Evolutionary conservation across 441 rosid species (phyloP).

Genomic region (Populus hybrid): DNA sequence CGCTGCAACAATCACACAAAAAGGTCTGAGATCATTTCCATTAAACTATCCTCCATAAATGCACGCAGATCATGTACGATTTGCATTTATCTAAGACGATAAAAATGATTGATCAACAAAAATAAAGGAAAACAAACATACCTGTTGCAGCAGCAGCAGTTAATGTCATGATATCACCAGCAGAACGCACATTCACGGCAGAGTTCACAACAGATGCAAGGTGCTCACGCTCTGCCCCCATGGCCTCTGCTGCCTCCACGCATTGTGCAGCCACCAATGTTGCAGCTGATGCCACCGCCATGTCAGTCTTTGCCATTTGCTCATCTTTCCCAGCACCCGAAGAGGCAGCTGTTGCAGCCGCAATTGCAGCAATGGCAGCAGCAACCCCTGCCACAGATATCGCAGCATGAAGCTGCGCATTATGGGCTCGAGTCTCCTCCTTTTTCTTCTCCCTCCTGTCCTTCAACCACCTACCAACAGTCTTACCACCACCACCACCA

Average conservation of each 20-base stretch:
- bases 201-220: conserved; percentile 75
- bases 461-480: conserved; percentile 87
- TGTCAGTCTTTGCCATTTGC: conserved; percentile 70
- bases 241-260: conserved; percentile 79
- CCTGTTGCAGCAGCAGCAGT: conserved; percentile 97
- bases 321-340: conserved; percentile 71
- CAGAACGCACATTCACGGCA: conserved; percentile 71
- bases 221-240: conserved; percentile 89
- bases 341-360: conserved; percentile 73
- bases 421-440: conserved; percentile 78
- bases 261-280: conserved; percentile 91
- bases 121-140: conserved; percentile 8
- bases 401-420: conserved; percentile 92
- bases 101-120: not conserved
- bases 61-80: not conserved
- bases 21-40: not conserved
- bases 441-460: conserved; percentile 87
- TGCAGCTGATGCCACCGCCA: conserved; percentile 94
- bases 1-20: conserved; percentile 37
- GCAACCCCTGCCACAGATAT: conserved; percentile 87
- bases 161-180: conserved; percentile 80
- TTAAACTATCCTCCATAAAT: not conserved
- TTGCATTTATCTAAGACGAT: not conserved
- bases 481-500: conserved; percentile 52
- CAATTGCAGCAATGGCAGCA: conserved; percentile 84